Percentiles rank a stretch among this genome's conserved stretches.
Conservation (phyloP, 768 basidiomycete species). For the Collybia nuda region DNA sequence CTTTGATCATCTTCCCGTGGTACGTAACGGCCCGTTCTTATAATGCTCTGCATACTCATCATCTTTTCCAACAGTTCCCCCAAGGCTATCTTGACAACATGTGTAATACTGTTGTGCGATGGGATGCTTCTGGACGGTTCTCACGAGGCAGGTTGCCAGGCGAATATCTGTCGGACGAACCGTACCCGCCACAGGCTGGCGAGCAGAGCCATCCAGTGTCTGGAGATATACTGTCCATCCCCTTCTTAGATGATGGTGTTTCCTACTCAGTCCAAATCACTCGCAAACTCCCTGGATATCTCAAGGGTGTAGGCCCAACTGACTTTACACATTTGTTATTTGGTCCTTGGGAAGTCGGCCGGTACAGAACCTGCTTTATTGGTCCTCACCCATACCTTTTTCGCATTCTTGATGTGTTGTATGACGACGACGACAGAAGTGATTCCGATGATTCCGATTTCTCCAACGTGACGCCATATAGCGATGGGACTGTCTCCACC, state of each 20-base stretch:
- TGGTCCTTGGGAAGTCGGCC: not conserved
- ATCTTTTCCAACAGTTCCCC: no score
- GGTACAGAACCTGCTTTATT: not conserved
- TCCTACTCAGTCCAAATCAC: not conserved
- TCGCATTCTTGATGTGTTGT: not conserved
- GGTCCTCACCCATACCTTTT: not conserved
- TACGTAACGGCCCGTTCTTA: no score
- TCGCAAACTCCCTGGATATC: not conserved
- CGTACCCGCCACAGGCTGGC: no score
- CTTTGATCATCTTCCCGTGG: no score
- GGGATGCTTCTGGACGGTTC: no score
- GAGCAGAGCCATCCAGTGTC: no score
- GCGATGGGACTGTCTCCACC: not conserved
- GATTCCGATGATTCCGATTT: constrained; percentile 2
- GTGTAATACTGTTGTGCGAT: no score
- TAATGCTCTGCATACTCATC: no score
- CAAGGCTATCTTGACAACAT: no score
- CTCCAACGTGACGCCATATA: not conserved
- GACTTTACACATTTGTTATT: not conserved
- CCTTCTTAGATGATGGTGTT: not conserved
- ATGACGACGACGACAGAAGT: not conserved
- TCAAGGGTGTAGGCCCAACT: not conserved
- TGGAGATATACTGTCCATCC: not conserved
- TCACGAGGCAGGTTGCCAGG: no score
- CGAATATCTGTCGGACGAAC: no score